Percentiles rank a stretch among this genome's conserved stretches.
These are phyloP conservation scores for Chytriomyces confervae DNA, from an alignment of 192 early-diverging fungal genomes.

Conservation along the genomic window DNA sequence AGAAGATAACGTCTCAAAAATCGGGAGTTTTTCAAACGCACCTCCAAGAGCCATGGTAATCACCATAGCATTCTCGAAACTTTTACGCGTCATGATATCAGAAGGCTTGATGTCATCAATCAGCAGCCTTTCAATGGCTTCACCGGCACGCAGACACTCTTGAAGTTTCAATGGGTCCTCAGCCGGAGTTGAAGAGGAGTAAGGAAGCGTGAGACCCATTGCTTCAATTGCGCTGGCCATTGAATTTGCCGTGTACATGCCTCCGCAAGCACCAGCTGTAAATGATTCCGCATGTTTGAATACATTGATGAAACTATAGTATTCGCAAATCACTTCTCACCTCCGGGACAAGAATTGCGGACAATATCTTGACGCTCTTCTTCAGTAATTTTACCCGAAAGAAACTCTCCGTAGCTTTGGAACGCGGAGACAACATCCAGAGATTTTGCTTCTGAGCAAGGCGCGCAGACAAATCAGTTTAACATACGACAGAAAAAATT, in stretches of 20 bases:
- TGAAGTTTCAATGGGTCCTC: constrained; percentile 82
- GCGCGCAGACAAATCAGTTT: not conserved
- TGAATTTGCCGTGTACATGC: constrained; percentile 99
- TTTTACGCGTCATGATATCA: constrained; percentile 95
- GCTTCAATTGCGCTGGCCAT: constrained; percentile 98
- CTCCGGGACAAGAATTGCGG: constrained; percentile 66
- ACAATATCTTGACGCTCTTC: constrained; percentile 73
- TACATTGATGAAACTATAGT: too few species aligned
- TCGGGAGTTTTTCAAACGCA: constrained; percentile 3
- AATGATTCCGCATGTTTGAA: not conserved
- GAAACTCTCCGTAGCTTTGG: constrained; percentile 92
- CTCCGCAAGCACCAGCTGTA: constrained; percentile 92
- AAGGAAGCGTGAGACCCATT: constrained; percentile 97
- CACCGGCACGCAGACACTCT: constrained; percentile 86
- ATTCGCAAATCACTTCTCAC: not conserved
- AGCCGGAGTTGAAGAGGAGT: constrained; percentile 95
- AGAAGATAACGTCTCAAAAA: not conserved
- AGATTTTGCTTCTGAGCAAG: constrained; percentile 1
- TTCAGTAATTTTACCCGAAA: constrained; percentile 89
- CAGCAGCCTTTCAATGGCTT: constrained; percentile 85
- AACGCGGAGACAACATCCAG: constrained; percentile 97
- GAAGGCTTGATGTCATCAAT: constrained; percentile 91
- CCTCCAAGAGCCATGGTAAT: constrained; percentile 91
- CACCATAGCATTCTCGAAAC: constrained; percentile 97
- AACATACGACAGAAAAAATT: not conserved